phyloP scores from a whole-genome alignment of 2,329 filamentous ascomycete species.

The Lithohypha guttulata region DNA sequence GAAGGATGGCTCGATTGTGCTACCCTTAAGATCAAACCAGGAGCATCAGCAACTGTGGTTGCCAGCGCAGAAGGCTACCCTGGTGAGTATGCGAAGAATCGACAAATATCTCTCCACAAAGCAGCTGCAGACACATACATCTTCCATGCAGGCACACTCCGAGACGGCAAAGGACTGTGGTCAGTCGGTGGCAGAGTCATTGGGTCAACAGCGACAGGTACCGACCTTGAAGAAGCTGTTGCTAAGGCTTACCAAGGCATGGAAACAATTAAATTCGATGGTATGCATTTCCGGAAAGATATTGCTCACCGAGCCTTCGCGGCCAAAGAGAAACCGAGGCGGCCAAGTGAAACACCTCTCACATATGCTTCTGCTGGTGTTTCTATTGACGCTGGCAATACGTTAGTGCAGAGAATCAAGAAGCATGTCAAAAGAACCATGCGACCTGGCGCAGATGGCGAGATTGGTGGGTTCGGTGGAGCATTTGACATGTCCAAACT shows the following conservation, averaged over 20 bases:
- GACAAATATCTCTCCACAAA: slow-evolving; percentile 47
- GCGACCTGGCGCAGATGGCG: slow-evolving; percentile 76
- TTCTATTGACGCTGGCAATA: slow-evolving; percentile 86
- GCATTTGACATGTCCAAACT: slow-evolving; percentile 55
- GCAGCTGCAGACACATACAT: slow-evolving; percentile 52
- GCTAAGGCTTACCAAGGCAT: slow-evolving; percentile 80
- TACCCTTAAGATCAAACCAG: slow-evolving; percentile 54
- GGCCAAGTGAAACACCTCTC: slow-evolving; percentile 34
- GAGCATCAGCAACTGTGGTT: slow-evolving; percentile 84
- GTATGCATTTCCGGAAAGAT: slow-evolving; percentile 86
- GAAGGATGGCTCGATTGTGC: slow-evolving; percentile 62
- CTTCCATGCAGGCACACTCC: slow-evolving; percentile 84
- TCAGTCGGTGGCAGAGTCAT: slow-evolving; percentile 87
- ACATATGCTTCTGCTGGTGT: slow-evolving; percentile 93
- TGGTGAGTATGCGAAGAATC: slow-evolving; percentile 72
- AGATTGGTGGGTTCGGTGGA: slow-evolving; percentile 92
- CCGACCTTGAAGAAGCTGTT: slow-evolving; percentile 70
- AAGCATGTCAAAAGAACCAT: slow-evolving; percentile 73
- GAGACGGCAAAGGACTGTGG: slow-evolving; percentile 52
- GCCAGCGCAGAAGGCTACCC: slow-evolving; percentile 88
- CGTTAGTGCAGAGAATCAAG: slow-evolving; percentile 87
- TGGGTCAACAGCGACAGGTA: slow-evolving; percentile 70
- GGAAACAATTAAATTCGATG: slow-evolving; percentile 66
- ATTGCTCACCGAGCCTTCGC: slow-evolving; percentile 63
- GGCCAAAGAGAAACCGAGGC: slow-evolving; percentile 11